Evolutionary conservation across 1,284 basidiomycete species (phyloP).

Genomic region (Ustilago lituana): DNA sequence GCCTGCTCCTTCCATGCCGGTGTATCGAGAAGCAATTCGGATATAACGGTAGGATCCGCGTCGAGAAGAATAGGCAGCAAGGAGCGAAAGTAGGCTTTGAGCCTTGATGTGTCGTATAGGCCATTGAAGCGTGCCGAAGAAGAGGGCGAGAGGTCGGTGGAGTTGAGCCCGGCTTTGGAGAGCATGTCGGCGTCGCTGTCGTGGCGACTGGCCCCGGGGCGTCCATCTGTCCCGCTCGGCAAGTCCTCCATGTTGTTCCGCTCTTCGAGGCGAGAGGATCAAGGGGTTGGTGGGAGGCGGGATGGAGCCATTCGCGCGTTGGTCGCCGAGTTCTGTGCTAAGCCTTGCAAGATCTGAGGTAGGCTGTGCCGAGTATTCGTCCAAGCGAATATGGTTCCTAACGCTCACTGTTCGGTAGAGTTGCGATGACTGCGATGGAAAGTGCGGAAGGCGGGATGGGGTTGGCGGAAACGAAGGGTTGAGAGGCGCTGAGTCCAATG

Average conservation of each 20-base stretch:
- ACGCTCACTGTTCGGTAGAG: too few relatives aligned
- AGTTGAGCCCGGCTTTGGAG: slow-evolving; percentile 9
- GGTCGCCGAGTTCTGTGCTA: too few relatives aligned
- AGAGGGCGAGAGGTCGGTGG: slow-evolving; percentile 34
- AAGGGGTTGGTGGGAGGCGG: too few relatives aligned
- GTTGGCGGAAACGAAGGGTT: too few relatives aligned
- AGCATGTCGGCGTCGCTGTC: slow-evolving; percentile 15
- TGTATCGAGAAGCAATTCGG: slow-evolving; percentile 38
- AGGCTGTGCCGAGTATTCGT: too few relatives aligned
- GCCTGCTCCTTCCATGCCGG: slow-evolving; percentile 50
- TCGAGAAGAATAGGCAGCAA: slow-evolving; percentile 49
- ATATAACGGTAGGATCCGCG: slow-evolving; percentile 33
- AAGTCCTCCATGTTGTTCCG: slow-evolving; percentile 23
- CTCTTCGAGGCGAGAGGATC: not conserved
- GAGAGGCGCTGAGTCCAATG: too few relatives aligned
- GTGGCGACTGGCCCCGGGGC: slow-evolving; percentile 16
- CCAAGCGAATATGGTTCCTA: too few relatives aligned
- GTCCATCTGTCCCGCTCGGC: slow-evolving; percentile 16
- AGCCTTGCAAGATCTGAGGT: too few relatives aligned
- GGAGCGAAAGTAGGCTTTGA: slow-evolving; percentile 45
- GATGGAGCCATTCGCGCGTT: not conserved
- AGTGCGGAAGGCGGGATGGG: too few relatives aligned
- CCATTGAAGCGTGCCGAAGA: slow-evolving; percentile 28
- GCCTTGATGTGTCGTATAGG: slow-evolving; percentile 24
- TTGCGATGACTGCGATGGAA: too few relatives aligned